These are phyloP conservation scores for Waitea zeae DNA, from an alignment of 1,284 basidiomycete genomes.

Conservation along the genomic window DNA sequence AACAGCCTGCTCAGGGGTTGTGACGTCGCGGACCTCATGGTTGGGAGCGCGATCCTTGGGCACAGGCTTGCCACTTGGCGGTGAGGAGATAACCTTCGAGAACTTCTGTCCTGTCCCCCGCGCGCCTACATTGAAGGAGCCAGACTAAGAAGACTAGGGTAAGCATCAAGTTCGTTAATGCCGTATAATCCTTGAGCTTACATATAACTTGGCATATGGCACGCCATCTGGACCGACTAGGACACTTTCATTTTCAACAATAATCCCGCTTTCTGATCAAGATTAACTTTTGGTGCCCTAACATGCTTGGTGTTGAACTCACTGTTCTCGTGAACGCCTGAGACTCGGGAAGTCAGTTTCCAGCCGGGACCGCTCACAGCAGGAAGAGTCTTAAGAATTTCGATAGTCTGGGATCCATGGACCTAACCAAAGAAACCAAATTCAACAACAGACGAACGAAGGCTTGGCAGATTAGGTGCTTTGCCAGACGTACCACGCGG, in stretches of 20 bases:
- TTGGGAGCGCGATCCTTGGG: constrained; percentile 53
- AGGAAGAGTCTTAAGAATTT: constrained; percentile 54
- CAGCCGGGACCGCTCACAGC: constrained; percentile 47
- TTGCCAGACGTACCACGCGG: constrained; percentile 32
- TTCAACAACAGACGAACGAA: not conserved
- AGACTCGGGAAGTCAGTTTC: constrained; percentile 42
- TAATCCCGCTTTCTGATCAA: constrained; percentile 51
- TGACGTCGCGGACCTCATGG: constrained; percentile 51
- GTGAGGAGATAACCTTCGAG: constrained; percentile 47
- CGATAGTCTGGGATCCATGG: constrained; percentile 57
- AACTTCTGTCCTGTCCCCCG: constrained; percentile 56
- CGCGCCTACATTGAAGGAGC: constrained; percentile 56
- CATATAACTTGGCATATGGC: constrained; percentile 56
- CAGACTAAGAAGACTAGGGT: constrained; percentile 13
- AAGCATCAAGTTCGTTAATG: not conserved
- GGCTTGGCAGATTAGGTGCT: constrained; percentile 3
- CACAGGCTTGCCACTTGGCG: constrained; percentile 47
- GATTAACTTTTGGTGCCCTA: not conserved
- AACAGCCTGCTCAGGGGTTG: constrained; percentile 58
- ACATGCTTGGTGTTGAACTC: constrained; percentile 11
- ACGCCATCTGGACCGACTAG: constrained; percentile 47
- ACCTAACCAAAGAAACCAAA: constrained; percentile 32
- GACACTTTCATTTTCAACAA: constrained; percentile 44
- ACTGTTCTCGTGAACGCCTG: constrained; percentile 67
- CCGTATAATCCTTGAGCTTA: constrained; percentile 20